phyloP scores from a whole-genome alignment of 208 protist genomes.

The Crithidia fasciculata region DNA sequence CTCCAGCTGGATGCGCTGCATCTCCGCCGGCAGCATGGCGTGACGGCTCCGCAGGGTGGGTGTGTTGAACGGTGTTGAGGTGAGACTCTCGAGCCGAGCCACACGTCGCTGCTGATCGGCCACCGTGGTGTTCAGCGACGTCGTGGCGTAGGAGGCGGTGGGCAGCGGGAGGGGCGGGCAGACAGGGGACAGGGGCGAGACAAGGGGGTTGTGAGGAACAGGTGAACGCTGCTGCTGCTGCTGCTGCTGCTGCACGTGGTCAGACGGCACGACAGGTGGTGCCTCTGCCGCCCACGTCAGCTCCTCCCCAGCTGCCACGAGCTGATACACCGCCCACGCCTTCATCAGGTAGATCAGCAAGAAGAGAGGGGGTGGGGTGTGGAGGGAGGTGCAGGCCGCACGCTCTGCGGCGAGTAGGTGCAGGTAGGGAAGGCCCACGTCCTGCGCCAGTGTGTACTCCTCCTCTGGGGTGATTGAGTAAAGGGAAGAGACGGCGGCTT shows the following conservation, averaged over 20 bases:
- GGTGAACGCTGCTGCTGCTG: not conserved
- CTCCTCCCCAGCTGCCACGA: slow-evolving; percentile 24
- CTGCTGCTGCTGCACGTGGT: not conserved
- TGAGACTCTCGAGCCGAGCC: slow-evolving; percentile 34
- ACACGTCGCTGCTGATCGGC: slow-evolving; percentile 38
- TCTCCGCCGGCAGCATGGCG: slow-evolving; percentile 28
- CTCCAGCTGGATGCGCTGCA: slow-evolving; percentile 39
- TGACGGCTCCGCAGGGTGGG: slow-evolving; percentile 34
- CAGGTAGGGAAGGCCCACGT: slow-evolving; percentile 68
- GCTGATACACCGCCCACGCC: slow-evolving; percentile 54
- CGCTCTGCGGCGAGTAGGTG: slow-evolving; percentile 62
- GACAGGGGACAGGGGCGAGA: slow-evolving; percentile 10
- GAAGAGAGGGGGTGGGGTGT: slow-evolving; percentile 29
- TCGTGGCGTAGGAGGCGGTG: slow-evolving; percentile 30
- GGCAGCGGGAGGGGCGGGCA: slow-evolving; percentile 20
- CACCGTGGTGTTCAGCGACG: slow-evolving; percentile 32
- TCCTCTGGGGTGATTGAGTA: slow-evolving; percentile 30
- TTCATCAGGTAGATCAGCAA: slow-evolving; percentile 57
- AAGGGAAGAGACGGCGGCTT: not conserved
- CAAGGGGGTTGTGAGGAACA: not conserved
- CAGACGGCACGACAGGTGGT: no score
- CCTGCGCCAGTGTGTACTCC: slow-evolving; percentile 40
- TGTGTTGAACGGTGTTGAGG: slow-evolving; percentile 23
- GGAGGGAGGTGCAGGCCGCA: slow-evolving; percentile 29
- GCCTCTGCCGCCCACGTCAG: slow-evolving; percentile 1